Conservation (phyloP, 2,329 filamentous ascomycete species). For the Colletotrichum sp. region DNA sequence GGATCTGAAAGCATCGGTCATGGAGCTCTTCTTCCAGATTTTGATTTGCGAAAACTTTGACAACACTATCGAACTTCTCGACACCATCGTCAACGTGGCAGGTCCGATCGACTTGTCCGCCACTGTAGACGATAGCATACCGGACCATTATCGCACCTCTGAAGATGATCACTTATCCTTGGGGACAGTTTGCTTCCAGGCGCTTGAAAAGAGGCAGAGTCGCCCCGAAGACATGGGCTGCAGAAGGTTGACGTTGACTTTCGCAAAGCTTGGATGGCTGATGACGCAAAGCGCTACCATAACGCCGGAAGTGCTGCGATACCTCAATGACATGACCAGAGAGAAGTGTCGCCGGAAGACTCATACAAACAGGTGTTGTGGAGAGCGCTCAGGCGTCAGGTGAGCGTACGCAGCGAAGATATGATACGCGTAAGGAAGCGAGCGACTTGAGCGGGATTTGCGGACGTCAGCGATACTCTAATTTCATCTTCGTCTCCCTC, state of each 20-base stretch:
- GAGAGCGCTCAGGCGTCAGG: not conserved
- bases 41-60: not conserved
- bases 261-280: too few relatives aligned
- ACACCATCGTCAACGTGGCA: not conserved
- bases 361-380: too few relatives aligned
- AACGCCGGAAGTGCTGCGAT: fast-evolving
- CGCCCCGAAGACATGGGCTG: too few relatives aligned
- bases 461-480: too few relatives aligned
- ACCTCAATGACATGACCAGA: fast-evolving
- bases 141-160: fast-evolving
- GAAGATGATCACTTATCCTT: too few relatives aligned
- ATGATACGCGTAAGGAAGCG: not conserved
- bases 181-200: too few relatives aligned
- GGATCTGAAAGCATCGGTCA: not conserved
- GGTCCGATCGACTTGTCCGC: not conserved
- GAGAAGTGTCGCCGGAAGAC: not conserved
- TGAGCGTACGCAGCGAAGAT: fast-evolving
- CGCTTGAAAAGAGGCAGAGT: too few relatives aligned
- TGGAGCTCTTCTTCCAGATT: fast-evolving
- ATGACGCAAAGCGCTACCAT: too few relatives aligned
- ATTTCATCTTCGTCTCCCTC: too few relatives aligned
- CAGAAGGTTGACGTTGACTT: too few relatives aligned
- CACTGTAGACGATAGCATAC: fast-evolving
- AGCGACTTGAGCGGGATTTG: not conserved
- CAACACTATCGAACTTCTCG: fast-evolving